phyloP scores from a whole-genome alignment of 2,329 filamentous ascomycete genomes.

The Aspergillus sp. region DNA sequence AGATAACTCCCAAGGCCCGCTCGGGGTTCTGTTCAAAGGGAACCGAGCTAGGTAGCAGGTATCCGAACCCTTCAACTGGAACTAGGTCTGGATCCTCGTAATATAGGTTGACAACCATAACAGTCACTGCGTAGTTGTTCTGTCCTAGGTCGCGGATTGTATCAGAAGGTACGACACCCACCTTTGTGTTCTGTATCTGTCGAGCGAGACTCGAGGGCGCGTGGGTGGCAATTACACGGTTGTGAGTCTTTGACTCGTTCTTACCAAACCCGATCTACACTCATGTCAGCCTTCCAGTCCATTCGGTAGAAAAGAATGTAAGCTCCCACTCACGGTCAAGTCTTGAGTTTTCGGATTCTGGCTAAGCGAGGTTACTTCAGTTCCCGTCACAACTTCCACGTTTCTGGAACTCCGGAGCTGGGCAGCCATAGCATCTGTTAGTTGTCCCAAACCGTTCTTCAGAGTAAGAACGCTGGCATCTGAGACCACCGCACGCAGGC shows the following conservation, averaged over 20 bases:
- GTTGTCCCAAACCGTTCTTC: constrained; percentile 61
- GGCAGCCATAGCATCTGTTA: constrained; percentile 58
- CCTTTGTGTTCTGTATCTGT: constrained; percentile 21
- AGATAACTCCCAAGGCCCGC: constrained; percentile 84
- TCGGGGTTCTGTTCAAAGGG: constrained; percentile 75
- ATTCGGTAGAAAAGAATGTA: background rate
- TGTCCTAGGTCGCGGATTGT: constrained; percentile 28
- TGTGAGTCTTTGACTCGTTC: constrained; percentile 19
- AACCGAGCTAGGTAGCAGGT: constrained; percentile 79
- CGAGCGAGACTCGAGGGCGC: constrained; percentile 31
- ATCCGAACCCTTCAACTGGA: constrained; percentile 76
- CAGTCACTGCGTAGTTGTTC: constrained; percentile 68
- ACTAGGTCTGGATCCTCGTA: constrained; percentile 68
- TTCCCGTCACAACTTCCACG: constrained; percentile 58
- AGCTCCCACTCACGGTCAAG: constrained; percentile 25
- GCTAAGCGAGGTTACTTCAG: constrained; percentile 53
- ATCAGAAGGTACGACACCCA: constrained; percentile 15
- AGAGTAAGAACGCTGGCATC: constrained; percentile 46
- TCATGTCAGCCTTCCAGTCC: background rate
- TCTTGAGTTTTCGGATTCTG: constrained; percentile 25
- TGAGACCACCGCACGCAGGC: constrained; percentile 20
- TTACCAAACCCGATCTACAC: constrained; percentile 22
- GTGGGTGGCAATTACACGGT: constrained; percentile 38
- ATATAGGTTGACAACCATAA: constrained; percentile 92
- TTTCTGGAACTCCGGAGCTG: constrained; percentile 58